Evolutionary conservation across 202 grass and related monocot genomes (phyloP).

Genomic region (Carex sylvatica): DNA sequence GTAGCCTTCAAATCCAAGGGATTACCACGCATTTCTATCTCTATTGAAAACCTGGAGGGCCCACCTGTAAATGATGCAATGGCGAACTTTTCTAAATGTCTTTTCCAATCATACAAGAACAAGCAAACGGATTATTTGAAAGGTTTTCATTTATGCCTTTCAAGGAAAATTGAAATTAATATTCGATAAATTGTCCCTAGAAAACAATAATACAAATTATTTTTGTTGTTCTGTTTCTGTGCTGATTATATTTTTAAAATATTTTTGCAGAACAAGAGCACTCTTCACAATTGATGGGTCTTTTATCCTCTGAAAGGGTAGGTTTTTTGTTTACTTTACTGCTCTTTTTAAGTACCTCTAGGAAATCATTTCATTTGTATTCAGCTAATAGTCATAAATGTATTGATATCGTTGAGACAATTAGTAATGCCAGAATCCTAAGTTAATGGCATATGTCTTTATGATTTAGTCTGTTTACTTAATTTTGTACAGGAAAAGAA

Average conservation of each 20-base stretch:
- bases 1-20: conserved; percentile 81
- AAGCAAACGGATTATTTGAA: conserved; percentile 33
- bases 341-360: background rate
- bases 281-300: conserved; percentile 42
- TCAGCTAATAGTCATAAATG: background rate
- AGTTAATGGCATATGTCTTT: background rate
- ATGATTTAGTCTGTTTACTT: conserved; percentile 8
- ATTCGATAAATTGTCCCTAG: background rate
- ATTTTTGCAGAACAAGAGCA: conserved; percentile 56
- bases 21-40: conserved; percentile 65
- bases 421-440: background rate
- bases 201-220: background rate
- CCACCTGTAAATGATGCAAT: conserved; percentile 43
- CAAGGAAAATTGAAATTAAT: background rate
- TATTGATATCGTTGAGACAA: background rate
- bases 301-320: conserved; percentile 78
- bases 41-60: conserved; percentile 42
- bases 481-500: conserved; percentile 60
- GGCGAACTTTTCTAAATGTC: conserved; percentile 48
- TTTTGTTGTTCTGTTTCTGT: background rate
- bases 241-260: background rate
- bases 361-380: background rate
- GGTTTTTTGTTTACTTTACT: background rate
- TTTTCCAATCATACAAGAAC: conserved; percentile 52
- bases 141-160: conserved; percentile 40